phyloP scores from a whole-genome alignment of 2,329 filamentous ascomycete genomes.

The Aspergillus sp. region DNA sequence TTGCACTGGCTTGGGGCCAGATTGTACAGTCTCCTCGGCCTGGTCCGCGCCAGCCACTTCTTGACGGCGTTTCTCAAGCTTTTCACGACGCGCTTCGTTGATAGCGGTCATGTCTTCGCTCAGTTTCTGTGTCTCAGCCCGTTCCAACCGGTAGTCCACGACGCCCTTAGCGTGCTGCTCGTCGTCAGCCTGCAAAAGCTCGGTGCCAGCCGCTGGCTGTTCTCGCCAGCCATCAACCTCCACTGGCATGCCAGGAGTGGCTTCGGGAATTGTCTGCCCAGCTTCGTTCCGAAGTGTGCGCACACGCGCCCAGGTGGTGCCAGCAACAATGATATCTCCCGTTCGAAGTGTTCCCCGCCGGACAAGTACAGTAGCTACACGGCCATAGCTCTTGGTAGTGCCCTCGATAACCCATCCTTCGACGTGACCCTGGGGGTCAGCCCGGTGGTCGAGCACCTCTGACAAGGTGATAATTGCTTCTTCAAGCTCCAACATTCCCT shows the following conservation, averaged over 20 bases:
- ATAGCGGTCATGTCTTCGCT: constrained; percentile 74
- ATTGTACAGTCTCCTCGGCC: constrained; percentile 41
- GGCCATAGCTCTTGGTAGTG: constrained; percentile 79
- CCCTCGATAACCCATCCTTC: constrained; percentile 96
- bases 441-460: constrained; percentile 87
- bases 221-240: constrained; percentile 95
- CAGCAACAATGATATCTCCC: constrained; percentile 84
- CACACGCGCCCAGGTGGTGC: constrained; percentile 84
- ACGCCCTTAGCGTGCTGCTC: constrained; percentile 79
- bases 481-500: constrained; percentile 88
- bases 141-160: constrained; percentile 72
- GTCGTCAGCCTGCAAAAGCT: constrained; percentile 77
- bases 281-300: constrained; percentile 82
- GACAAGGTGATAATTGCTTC: constrained; percentile 84
- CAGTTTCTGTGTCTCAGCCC: constrained; percentile 66
- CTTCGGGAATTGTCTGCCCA: constrained; percentile 69
- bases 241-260: constrained; percentile 83
- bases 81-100: constrained; percentile 66
- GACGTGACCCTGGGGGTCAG: constrained; percentile 71
- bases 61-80: constrained; percentile 53
- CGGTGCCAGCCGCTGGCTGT: constrained; percentile 80
- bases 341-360: constrained; percentile 79
- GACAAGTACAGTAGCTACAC: constrained; percentile 84
- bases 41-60: constrained; percentile 39
- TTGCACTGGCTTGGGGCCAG: constrained; percentile 62